Evolutionary conservation across 192 early-diverging fungal species (phyloP).

Genomic region (Coemansia umbellata): DNA sequence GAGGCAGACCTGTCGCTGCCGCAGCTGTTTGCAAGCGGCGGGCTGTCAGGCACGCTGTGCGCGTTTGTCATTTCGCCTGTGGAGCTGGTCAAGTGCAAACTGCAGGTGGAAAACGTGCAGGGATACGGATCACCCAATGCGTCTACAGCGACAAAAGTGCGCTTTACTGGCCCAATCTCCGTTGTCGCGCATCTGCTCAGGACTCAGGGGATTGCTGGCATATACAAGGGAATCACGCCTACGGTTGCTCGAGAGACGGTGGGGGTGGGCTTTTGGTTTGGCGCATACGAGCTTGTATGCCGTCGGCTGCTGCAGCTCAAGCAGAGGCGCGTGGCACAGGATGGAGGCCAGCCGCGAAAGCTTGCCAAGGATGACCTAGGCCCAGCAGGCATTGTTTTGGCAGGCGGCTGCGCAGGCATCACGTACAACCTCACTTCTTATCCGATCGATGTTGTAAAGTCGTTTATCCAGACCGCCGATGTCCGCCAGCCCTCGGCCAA

Average conservation of each 20-base stretch:
- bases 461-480: constrained; percentile 85
- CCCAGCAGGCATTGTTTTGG: constrained; percentile 70
- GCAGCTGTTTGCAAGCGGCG: constrained; percentile 78
- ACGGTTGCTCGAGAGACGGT: constrained; percentile 86
- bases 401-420: constrained; percentile 90
- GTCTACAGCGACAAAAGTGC: background rate
- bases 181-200: constrained; percentile 56
- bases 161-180: constrained; percentile 54
- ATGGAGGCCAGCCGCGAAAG: background rate
- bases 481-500: constrained; percentile 12
- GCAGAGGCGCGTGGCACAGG: background rate
- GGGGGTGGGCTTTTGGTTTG: constrained; percentile 97
- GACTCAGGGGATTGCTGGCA: constrained; percentile 51
- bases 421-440: constrained; percentile 82
- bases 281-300: constrained; percentile 82
- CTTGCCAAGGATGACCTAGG: constrained; percentile 68
- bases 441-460: constrained; percentile 93
- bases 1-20: constrained; percentile 53
- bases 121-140: constrained; percentile 9
- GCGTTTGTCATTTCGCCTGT: constrained; percentile 90
- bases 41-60: constrained; percentile 77
- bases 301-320: constrained; percentile 43
- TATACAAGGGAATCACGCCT: constrained; percentile 45
- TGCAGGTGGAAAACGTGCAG: constrained; percentile 81
- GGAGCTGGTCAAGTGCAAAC: constrained; percentile 93